Conservation (phyloP, 768 basidiomycete genomes). For the Kwoniella sp. region DNA sequence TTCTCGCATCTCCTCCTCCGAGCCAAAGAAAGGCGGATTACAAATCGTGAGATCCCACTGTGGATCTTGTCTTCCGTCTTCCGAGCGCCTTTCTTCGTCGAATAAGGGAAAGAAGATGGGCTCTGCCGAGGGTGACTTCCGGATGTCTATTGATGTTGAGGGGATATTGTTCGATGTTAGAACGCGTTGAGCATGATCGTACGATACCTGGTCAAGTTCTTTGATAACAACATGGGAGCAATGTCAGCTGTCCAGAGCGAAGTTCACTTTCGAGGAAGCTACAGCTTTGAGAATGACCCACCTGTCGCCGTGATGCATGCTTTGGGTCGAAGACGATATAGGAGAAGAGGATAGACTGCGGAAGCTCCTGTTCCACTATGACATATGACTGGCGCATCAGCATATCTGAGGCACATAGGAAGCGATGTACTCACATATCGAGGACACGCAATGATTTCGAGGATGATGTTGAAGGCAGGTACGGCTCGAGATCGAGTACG, state of each 20-base stretch:
- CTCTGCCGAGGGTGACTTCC: constrained; percentile 51
- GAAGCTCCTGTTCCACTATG: constrained; percentile 85
- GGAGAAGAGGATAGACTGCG: constrained; percentile 80
- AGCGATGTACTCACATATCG: constrained; percentile 66
- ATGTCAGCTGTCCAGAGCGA: too few species aligned
- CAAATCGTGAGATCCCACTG: constrained; percentile 77
- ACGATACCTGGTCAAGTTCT: constrained; percentile 75
- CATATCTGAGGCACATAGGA: too few species aligned
- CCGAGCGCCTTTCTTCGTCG: background rate
- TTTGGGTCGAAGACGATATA: constrained; percentile 23
- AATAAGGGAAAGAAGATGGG: constrained; percentile 60
- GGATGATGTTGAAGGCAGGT: constrained; percentile 67
- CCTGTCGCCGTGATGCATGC: constrained; percentile 38
- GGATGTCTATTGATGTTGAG: constrained; percentile 61
- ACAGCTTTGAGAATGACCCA: too few species aligned
- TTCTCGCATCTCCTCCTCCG: constrained; percentile 65
- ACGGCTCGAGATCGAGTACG: constrained; percentile 44
- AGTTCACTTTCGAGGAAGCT: too few species aligned
- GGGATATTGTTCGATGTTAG: constrained; percentile 64
- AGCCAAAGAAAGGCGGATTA: constrained; percentile 94
- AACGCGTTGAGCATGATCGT: constrained; percentile 63
- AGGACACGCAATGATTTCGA: constrained; percentile 51
- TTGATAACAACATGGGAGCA: too few species aligned
- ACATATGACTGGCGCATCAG: background rate
- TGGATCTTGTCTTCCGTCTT: constrained; percentile 25